Percentiles rank a stretch among this genome's conserved stretches.
Evolutionary conservation across 257 asterid species (phyloP).

Genomic region (Solanum bulbocastanum): DNA sequence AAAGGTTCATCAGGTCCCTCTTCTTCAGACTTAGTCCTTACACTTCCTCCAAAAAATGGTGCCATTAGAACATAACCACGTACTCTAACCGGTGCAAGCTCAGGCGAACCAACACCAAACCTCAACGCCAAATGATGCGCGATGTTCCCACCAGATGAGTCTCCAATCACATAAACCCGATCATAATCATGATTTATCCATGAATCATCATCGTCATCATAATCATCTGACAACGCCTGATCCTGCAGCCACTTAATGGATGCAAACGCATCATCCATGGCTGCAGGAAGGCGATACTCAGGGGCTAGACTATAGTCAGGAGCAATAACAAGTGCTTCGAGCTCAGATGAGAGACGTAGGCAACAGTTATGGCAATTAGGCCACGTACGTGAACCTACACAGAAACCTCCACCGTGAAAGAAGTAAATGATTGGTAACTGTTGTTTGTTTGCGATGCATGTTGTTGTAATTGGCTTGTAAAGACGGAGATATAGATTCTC

Average conservation of each 20-base stretch:
- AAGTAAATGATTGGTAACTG: conserved; percentile 40
- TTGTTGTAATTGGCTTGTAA: conserved; percentile 28
- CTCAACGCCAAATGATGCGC: conserved; percentile 84
- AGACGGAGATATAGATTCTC: conserved; percentile 53
- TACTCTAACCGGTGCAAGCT: conserved; percentile 45
- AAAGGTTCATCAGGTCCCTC: conserved; percentile 50
- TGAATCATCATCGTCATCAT: conserved; percentile 2
- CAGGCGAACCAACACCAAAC: conserved; percentile 50
- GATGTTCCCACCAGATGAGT: conserved; percentile 84
- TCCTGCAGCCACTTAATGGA: conserved; percentile 50
- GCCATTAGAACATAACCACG: conserved; percentile 78
- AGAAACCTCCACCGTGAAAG: conserved; percentile 76
- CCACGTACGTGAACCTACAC: conserved; percentile 68
- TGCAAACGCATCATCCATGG: conserved; percentile 32
- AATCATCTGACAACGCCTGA: conserved; percentile 21
- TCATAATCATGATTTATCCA: conserved; percentile 40
- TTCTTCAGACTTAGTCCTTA: conserved; percentile 60
- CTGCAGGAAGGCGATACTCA: conserved; percentile 69
- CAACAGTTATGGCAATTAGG: conserved; percentile 63
- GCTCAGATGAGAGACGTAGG: conserved; percentile 53
- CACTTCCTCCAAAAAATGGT: conserved; percentile 77
- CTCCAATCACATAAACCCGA: conserved; percentile 53
- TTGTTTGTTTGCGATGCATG: neutral
- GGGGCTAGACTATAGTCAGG: conserved; percentile 79
- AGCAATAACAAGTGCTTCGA: conserved; percentile 43